These are phyloP conservation scores for Cutaneotrichosporon sp. DNA, from an alignment of 1,284 basidiomycete genomes.

Conservation along the genomic window DNA sequence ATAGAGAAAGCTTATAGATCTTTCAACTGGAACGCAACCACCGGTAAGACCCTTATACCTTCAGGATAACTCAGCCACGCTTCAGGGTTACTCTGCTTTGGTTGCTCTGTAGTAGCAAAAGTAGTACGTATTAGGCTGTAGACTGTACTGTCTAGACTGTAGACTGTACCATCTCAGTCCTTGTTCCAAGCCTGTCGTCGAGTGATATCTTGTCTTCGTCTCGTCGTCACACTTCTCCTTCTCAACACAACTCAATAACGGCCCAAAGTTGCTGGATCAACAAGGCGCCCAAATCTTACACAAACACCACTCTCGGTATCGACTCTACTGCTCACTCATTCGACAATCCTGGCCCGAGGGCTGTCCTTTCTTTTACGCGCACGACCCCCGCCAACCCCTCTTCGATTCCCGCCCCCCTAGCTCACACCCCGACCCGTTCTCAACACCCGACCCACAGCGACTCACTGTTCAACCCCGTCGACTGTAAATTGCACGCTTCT, in stretches of 20 bases:
- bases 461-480: background rate
- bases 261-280: conserved; percentile 14
- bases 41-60: too few species aligned
- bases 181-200: too few species aligned
- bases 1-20: too few species aligned
- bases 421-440: conserved; percentile 4
- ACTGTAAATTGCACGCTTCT: background rate
- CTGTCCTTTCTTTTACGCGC: conserved; percentile 10
- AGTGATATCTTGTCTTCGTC: background rate
- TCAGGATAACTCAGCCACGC: too few species aligned
- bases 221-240: conserved; percentile 2
- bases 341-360: conserved; percentile 11
- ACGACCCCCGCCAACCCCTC: background rate
- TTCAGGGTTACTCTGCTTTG: too few species aligned
- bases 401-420: background rate
- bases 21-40: too few species aligned
- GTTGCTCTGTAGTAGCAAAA: too few species aligned
- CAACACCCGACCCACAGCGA: conserved; percentile 8
- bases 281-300: background rate
- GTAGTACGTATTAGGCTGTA: too few species aligned
- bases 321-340: conserved; percentile 1
- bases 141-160: too few species aligned
- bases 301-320: background rate
- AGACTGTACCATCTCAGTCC: too few species aligned
- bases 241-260: conserved; percentile 11